phyloP scores from a whole-genome alignment of 345 rosid species.

The Aquilaria yunnanensis region DNA sequence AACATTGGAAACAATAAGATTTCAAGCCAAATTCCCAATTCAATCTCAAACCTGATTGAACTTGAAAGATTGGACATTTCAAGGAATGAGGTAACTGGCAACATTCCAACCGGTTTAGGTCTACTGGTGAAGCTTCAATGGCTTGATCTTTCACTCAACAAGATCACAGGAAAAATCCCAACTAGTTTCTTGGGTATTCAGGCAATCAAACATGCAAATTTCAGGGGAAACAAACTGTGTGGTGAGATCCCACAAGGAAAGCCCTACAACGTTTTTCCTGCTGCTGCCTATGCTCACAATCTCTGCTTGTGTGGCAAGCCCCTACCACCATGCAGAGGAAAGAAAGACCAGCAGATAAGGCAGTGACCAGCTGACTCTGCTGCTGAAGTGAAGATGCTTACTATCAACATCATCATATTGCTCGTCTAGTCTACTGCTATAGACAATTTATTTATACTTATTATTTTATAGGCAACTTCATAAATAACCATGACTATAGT shows the following conservation, averaged over 20 bases:
- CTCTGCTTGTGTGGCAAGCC: slow-evolving; percentile 94
- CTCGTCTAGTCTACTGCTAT: slow-evolving; percentile 16
- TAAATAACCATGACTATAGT: slow-evolving; percentile 14
- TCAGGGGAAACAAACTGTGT: slow-evolving; percentile 84
- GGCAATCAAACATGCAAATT: slow-evolving; percentile 57
- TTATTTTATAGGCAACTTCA: slow-evolving; percentile 13
- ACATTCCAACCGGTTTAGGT: slow-evolving; percentile 61
- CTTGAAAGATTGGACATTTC: slow-evolving; percentile 64
- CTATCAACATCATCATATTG: slow-evolving; percentile 16
- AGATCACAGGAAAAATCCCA: slow-evolving; percentile 67
- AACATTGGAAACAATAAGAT: slow-evolving; percentile 75
- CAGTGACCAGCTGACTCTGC: slow-evolving; percentile 73
- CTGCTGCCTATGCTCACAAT: slow-evolving; percentile 80
- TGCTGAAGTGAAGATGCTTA: slow-evolving; percentile 18
- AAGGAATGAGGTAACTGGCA: slow-evolving; percentile 65
- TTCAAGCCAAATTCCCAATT: slow-evolving; percentile 65
- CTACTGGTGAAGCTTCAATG: slow-evolving; percentile 50
- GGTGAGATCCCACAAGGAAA: slow-evolving; percentile 91
- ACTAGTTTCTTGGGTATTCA: slow-evolving; percentile 47
- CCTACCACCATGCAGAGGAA: slow-evolving; percentile 60
- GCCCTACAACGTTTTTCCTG: slow-evolving; percentile 74
- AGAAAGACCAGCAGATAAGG: slow-evolving; percentile 26
- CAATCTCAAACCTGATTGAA: slow-evolving; percentile 63
- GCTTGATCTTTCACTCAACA: slow-evolving; percentile 77
- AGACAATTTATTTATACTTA: slow-evolving; percentile 4